These are phyloP conservation scores for Gastrolobium bilobum DNA, from an alignment of 306 rosid species.

Conservation along the genomic window DNA sequence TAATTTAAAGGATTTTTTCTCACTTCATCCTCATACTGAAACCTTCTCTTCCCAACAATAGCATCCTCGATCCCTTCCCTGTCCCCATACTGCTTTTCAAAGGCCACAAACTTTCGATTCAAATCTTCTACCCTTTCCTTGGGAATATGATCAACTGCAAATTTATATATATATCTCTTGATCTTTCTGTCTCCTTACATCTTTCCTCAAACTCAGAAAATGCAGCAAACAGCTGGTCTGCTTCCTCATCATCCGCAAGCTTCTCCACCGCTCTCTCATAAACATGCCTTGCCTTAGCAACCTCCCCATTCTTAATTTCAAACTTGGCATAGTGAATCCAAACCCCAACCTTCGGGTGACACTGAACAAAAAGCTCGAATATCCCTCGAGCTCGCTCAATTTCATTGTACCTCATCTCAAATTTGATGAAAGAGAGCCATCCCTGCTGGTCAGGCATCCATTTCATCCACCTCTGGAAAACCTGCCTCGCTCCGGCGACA, in stretches of 20 bases:
- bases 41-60: constrained; percentile 87
- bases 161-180: constrained; percentile 84
- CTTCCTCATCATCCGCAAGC: constrained; percentile 84
- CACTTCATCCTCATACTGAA: constrained; percentile 93
- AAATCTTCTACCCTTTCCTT: constrained; percentile 91
- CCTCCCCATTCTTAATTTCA: constrained; percentile 93
- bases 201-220: constrained; percentile 92
- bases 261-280: constrained; percentile 82
- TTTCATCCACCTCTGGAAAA: constrained; percentile 93
- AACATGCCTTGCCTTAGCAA: constrained; percentile 65
- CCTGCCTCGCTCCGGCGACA: constrained; percentile 85
- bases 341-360: constrained; percentile 79
- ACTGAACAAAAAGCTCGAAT: constrained; percentile 75
- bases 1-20: constrained; percentile 78
- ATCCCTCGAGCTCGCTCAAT: constrained; percentile 84
- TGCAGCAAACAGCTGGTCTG: constrained; percentile 80
- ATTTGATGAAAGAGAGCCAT: constrained; percentile 88
- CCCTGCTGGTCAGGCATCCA: constrained; percentile 95
- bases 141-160: constrained; percentile 87
- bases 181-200: constrained; percentile 87
- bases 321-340: constrained; percentile 94
- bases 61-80: constrained; percentile 95
- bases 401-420: constrained; percentile 84
- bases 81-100: constrained; percentile 91
- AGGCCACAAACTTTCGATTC: constrained; percentile 81